Conservation (phyloP, 768 basidiomycete species). For the Gyrodon lividus region DNA sequence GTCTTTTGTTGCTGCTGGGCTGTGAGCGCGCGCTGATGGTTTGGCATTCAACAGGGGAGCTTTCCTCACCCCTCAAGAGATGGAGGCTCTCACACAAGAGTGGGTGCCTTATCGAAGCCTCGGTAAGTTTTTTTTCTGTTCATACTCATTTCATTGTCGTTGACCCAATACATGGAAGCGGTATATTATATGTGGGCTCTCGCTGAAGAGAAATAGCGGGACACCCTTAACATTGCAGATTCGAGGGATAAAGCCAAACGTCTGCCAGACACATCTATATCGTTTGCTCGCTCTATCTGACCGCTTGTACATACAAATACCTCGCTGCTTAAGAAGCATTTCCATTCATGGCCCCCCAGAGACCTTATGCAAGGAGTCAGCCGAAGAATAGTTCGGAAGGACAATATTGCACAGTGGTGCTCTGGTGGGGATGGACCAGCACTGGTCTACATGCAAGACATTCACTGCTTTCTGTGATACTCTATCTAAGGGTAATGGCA, state of each 20-base stretch:
- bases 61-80: conserved; percentile 76
- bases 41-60: conserved; percentile 49
- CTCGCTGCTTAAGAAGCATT: no score
- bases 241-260: not conserved
- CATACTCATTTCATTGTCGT: not conserved
- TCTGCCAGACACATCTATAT: not conserved
- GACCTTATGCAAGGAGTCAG: no score
- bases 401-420: no score
- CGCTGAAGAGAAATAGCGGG: conserved; percentile 38
- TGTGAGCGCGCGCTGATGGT: not conserved
- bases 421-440: no score
- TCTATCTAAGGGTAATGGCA: no score
- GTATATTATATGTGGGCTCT: conserved; percentile 91
- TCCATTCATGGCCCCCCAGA: no score
- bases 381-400: no score
- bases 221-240: no score
- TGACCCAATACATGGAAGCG: conserved; percentile 35
- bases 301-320: no score
- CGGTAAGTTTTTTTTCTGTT: conserved; percentile 42
- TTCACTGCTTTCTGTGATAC: no score
- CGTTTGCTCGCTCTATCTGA: no score
- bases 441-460: no score
- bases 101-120: conserved; percentile 86
- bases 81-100: conserved; percentile 69
- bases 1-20: conserved; percentile 1